Percentiles rank a stretch among this genome's conserved stretches.
phyloP scores from a whole-genome alignment of 495 filamentous ascomycete species.

The Aspergillus saccharolyticus region DNA sequence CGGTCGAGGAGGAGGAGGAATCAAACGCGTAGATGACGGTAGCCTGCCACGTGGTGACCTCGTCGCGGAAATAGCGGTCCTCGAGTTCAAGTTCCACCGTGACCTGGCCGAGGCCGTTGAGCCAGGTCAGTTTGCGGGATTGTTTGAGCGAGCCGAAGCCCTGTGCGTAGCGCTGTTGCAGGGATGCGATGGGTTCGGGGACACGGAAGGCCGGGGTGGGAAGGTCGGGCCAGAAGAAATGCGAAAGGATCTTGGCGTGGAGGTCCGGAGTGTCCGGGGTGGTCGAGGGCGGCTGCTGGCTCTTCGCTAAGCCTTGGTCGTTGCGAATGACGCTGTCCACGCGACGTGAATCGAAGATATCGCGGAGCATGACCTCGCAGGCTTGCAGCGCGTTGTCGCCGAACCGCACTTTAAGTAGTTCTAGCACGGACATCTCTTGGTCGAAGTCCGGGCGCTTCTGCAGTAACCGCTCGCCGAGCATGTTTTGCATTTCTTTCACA shows the following conservation, averaged over 20 bases:
- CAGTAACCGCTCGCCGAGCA: constrained; percentile 78
- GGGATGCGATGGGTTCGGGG: constrained; percentile 54
- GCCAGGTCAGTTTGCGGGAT: constrained; percentile 82
- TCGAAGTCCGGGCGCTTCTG: constrained; percentile 64
- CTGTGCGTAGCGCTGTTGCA: constrained; percentile 64
- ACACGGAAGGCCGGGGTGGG: constrained; percentile 71
- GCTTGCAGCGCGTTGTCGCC: constrained; percentile 80
- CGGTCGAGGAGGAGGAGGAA: constrained; percentile 26
- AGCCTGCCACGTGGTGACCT: constrained; percentile 84
- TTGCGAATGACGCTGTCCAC: constrained; percentile 61
- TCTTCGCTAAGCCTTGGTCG: constrained; percentile 33
- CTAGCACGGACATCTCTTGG: constrained; percentile 74
- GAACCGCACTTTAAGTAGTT: constrained; percentile 83
- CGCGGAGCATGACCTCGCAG: constrained; percentile 94
- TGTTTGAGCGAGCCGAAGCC: constrained; percentile 78
- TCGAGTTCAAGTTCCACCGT: constrained; percentile 76
- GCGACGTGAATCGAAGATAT: constrained; percentile 79
- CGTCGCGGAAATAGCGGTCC: constrained; percentile 68
- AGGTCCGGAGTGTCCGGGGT: constrained; percentile 36
- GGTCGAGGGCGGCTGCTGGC: constrained; percentile 11
- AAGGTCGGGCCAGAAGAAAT: constrained; percentile 90
- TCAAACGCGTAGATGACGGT: constrained; percentile 86
- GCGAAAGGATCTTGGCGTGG: constrained; percentile 82
- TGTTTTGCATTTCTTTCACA: constrained; percentile 84
- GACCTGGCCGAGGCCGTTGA: constrained; percentile 74